Evolutionary conservation across 108 stramenopile genomes (phyloP), one percentile per base, ranked within the genome.

Genomic region (Nitzschia sp.): DNA sequence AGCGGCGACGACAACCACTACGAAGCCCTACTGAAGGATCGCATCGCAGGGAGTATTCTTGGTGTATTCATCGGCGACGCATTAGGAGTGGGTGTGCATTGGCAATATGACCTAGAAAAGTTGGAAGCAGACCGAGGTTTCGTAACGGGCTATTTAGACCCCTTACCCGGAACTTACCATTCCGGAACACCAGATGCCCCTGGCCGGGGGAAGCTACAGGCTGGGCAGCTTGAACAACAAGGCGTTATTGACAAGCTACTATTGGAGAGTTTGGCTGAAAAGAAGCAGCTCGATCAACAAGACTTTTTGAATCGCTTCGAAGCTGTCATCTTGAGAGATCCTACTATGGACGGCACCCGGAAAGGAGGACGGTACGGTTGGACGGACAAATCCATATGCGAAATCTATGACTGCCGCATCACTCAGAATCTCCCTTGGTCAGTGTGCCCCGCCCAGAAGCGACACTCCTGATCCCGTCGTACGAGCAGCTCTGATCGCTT

Each of bases 401-500:
- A 66, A 1, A 31, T 66, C n/a, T 66, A 66, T 31, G 29, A 49
- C 11, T 23, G 29, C 6, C 64, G 64, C 8, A 66, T 66, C 51
- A 31, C 28, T 1, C n/a, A 66, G 29, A n/a, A 34, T 9, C 46
- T 32, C 19, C 49, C 64, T 6, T 66, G 64, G 64, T 49, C 47
- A 66, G 17, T 66, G 64, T 23, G 64, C 30, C 15, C 30, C 64
- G 19, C 64, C 64, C 9, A 45, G 64, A 5, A 66, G 64, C 30
- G 64, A 66, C 34, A 66, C 64, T 51, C 64, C 64, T 35, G 64
- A 66, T 66, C 9, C 64, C 30, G 31, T 66, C 21, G 51, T 66
- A 32, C 64, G 64, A 15, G 64, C 64, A 8, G 48, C 64, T 4
- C 30, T 66, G 1, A 11, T 66, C 15, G 64, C 29, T 26, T n/a